Conservation (phyloP, 306 rosid species). For the Citrullus mucosospermus region DNA sequence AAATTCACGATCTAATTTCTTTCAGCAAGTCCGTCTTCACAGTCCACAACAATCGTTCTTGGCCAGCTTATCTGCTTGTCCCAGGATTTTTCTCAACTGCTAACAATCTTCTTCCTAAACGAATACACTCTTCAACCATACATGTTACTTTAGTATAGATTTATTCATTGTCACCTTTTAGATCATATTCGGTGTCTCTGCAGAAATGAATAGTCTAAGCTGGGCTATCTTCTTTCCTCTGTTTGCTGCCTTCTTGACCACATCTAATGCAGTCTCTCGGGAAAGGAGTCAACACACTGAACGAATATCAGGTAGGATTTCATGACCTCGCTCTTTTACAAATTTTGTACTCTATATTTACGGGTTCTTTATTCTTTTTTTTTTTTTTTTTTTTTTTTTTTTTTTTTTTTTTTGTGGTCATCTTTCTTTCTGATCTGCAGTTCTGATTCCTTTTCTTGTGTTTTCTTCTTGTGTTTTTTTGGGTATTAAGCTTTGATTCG, state of each 20-base stretch:
- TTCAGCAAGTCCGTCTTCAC: background rate
- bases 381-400: background rate
- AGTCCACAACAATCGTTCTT: background rate
- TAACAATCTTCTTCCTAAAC: background rate
- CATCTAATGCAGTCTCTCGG: constrained; percentile 35
- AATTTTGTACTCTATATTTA: background rate
- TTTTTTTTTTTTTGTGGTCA: background rate
- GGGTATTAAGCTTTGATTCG: background rate
- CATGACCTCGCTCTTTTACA: background rate
- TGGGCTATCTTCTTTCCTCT: constrained; percentile 39
- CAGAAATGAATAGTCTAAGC: constrained; percentile 35
- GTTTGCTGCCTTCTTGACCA: constrained; percentile 29
- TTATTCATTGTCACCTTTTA: background rate
- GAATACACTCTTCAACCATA: background rate
- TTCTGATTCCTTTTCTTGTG: background rate
- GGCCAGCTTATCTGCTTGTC: background rate
- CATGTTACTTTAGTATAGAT: background rate
- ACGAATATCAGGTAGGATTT: constrained; percentile 69
- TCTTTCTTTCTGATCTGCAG: background rate
- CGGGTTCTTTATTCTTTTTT: background rate
- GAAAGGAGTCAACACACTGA: constrained; percentile 62
- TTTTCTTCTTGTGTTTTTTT: background rate
- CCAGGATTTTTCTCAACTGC: background rate
- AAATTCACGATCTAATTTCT: background rate
- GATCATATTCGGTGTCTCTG: background rate